Conservation (phyloP, 2,329 filamentous ascomycete species). For the Aspergillus udagawae region DNA sequence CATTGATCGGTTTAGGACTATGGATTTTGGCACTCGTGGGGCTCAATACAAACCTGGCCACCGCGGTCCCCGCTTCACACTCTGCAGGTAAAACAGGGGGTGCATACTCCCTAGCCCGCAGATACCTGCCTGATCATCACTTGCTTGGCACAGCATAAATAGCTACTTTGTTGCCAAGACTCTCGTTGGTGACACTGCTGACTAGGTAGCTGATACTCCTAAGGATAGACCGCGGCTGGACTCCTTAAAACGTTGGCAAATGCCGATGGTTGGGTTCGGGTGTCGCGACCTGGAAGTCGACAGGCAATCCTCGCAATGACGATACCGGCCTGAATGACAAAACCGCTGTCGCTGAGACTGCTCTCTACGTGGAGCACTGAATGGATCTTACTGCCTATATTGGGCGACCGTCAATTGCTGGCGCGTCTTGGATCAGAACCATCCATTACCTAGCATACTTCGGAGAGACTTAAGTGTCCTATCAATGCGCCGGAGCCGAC, state of each 20-base stretch:
- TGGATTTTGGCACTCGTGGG: neutral
- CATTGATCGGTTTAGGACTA: neutral
- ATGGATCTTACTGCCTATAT: neutral
- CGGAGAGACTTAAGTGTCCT: neutral
- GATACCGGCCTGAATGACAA: slow-evolving; percentile 57
- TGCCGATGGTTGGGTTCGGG: slow-evolving; percentile 70
- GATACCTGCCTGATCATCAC: too few relatives aligned
- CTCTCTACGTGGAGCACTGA: neutral
- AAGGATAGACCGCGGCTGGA: slow-evolving; percentile 50
- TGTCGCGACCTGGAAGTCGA: slow-evolving; percentile 60
- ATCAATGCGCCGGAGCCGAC: too few relatives aligned
- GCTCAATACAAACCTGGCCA: neutral
- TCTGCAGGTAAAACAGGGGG: neutral
- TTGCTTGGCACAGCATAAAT: neutral
- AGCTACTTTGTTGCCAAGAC: slow-evolving; percentile 26
- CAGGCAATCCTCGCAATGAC: slow-evolving; percentile 45
- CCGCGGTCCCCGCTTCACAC: neutral
- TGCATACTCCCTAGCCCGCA: neutral
- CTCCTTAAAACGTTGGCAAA: slow-evolving; percentile 45
- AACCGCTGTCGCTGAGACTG: too few relatives aligned
- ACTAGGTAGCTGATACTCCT: slow-evolving; percentile 50
- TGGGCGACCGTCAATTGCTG: neutral
- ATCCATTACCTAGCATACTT: too few relatives aligned
- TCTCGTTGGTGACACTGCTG: slow-evolving; percentile 39
- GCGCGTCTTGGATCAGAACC: neutral